Base-by-base conservation (phyloP, 768 basidiomycete genomes). In the Strobilomyces echinocephalus region DNA sequence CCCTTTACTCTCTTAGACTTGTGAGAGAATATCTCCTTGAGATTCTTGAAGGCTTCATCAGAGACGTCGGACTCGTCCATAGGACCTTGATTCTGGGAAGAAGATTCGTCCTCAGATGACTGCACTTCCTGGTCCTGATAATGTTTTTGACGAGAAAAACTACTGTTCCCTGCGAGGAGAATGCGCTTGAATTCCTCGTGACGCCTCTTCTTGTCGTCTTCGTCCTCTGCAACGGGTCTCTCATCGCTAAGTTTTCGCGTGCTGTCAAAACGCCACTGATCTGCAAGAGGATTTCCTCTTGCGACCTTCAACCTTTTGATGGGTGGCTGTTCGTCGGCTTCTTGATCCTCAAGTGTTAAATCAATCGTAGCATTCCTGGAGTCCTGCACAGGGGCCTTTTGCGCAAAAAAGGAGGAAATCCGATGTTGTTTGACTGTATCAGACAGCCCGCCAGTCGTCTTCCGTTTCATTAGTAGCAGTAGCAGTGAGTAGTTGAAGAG, bases 121-220 rank as follows among this genome's bases (percentile, higher is more conserved):
- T 59, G 60, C 11, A 50, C 50, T 43, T 31, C 61, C 20, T 47
- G 30, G 33, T 51, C 49, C 62, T 52, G 45, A 34, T 55, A 20
- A 35, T 33, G 15, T n/a, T 52, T 41, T 44, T 21, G 63, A 26
- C 45, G 63, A n/a, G 70, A 44, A 55, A 77, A 73, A 3, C 57
- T 54, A 49, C 70, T 75, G 58, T 77, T 78, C 48, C 76, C 76
- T 35, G 73, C 69, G 20, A 84, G 69, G 4, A 86, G 71, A 43
- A 78, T 80, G 35, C 70, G 74, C 64, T 80, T 81, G 56, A 84
- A 82, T 12, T 76, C 73, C 53, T 82, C 60, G 55, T 60, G 68
- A 44, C 66, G 66, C 51, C 73, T 81, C 55, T 68, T 74, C 67
- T 78, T 75, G 62, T 74, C 77, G 46, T 78, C 78, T 8, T 74